Conservation (phyloP, 2,329 filamentous ascomycete species). For the Aspergillus sp. region DNA sequence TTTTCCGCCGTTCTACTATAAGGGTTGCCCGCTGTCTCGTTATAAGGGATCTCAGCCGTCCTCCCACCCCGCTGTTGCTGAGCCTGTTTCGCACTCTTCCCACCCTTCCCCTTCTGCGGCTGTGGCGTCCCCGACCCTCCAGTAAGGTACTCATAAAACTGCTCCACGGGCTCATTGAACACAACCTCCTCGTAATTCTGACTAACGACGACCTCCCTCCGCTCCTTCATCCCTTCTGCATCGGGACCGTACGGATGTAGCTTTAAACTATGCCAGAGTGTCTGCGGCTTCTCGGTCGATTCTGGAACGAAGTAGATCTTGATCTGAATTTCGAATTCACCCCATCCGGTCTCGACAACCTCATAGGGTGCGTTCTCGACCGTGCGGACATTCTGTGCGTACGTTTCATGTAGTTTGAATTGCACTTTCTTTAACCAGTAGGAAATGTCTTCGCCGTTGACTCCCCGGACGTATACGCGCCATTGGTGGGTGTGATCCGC, state of each 20-base stretch:
- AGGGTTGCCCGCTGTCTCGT: slow-evolving; percentile 65
- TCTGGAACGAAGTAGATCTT: slow-evolving; percentile 91
- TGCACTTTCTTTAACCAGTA: slow-evolving; percentile 97
- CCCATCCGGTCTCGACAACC: slow-evolving; percentile 92
- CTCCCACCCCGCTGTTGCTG: slow-evolving; percentile 55
- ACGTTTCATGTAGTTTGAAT: slow-evolving; percentile 97
- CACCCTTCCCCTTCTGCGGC: slow-evolving; percentile 59
- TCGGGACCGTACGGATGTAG: slow-evolving; percentile 83
- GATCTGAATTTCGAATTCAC: slow-evolving; percentile 95
- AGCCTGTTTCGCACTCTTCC: slow-evolving; percentile 53
- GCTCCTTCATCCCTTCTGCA: slow-evolving; percentile 70
- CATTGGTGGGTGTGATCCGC: slow-evolving; percentile 95
- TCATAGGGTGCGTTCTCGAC: slow-evolving; percentile 79
- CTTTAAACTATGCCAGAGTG: slow-evolving; percentile 88
- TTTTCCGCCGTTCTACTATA: slow-evolving; percentile 71
- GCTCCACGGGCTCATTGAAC: slow-evolving; percentile 95
- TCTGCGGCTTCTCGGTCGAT: slow-evolving; percentile 88
- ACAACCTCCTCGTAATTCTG: slow-evolving; percentile 92
- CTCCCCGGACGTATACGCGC: slow-evolving; percentile 88
- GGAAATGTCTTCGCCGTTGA: slow-evolving; percentile 86
- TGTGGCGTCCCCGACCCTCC: slow-evolving; percentile 54
- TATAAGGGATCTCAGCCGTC: slow-evolving; percentile 72
- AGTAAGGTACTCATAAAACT: slow-evolving; percentile 85
- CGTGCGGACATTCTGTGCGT: slow-evolving; percentile 84
- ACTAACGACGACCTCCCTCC: slow-evolving; percentile 65